Conservation (phyloP, 2,329 filamentous ascomycete species). For the Fusarium longipes region DNA sequence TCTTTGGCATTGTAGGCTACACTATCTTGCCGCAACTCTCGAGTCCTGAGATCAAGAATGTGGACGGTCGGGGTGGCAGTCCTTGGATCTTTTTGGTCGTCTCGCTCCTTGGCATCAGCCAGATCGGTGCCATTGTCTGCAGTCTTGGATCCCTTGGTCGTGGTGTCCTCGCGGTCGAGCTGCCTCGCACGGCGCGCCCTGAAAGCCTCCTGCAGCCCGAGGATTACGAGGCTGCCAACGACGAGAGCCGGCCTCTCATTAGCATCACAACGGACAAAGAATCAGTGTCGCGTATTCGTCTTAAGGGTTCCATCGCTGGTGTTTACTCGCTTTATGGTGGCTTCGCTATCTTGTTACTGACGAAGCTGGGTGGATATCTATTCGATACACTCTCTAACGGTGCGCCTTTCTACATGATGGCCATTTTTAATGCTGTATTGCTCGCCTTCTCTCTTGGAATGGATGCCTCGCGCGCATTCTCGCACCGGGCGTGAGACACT, state of each 20-base stretch:
- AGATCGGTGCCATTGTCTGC: slow-evolving; percentile 97
- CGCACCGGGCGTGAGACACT: slow-evolving; percentile 30
- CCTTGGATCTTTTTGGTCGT: slow-evolving; percentile 80
- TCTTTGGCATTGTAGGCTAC: slow-evolving; percentile 83
- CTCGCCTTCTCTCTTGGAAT: slow-evolving; percentile 67
- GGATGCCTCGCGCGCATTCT: slow-evolving; percentile 58
- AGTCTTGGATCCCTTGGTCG: slow-evolving; percentile 88
- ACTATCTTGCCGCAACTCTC: slow-evolving; percentile 77
- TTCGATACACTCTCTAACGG: slow-evolving; percentile 82
- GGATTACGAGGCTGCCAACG: slow-evolving; percentile 56
- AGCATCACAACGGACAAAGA: slow-evolving; percentile 47
- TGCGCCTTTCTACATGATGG: slow-evolving; percentile 95
- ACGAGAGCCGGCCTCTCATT: slow-evolving; percentile 54
- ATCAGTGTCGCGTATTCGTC: slow-evolving; percentile 62
- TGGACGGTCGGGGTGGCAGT: slow-evolving; percentile 73
- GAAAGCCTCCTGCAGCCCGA: slow-evolving; percentile 49
- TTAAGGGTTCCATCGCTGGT: slow-evolving; percentile 95
- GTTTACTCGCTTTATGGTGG: slow-evolving; percentile 94
- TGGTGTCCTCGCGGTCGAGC: slow-evolving; percentile 73
- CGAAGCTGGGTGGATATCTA: slow-evolving; percentile 87
- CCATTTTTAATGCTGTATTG: slow-evolving; percentile 82
- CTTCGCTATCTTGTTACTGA: slow-evolving; percentile 87
- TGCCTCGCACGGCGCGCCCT: slow-evolving; percentile 44
- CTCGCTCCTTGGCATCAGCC: slow-evolving; percentile 85
- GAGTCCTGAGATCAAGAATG: slow-evolving; percentile 78